These are phyloP conservation scores for Prunus yedoensis DNA, from an alignment of 331 rosid species.

Conservation along the genomic window DNA sequence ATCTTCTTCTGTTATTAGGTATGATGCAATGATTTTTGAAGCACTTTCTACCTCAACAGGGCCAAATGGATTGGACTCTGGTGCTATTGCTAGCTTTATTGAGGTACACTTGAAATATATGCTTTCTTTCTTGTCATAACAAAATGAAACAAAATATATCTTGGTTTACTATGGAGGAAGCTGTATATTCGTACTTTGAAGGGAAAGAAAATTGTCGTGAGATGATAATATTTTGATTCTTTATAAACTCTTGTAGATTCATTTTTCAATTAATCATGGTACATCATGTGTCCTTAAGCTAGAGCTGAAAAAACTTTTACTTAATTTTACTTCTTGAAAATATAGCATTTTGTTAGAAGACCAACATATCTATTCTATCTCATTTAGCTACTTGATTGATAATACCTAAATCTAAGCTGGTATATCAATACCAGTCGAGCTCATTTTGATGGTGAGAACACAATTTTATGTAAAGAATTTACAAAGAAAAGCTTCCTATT, in stretches of 20 bases:
- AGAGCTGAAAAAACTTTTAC: not conserved
- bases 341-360: not conserved
- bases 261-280: not conserved
- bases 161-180: not conserved
- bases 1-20: constrained; percentile 32
- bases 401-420: not conserved
- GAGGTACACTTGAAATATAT: constrained; percentile 35
- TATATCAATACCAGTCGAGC: not conserved
- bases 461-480: not conserved
- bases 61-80: constrained; percentile 47
- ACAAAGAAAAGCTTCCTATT: not conserved
- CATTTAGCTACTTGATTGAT: constrained; percentile 5
- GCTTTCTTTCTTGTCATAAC: not conserved
- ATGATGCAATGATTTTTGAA: constrained; percentile 47
- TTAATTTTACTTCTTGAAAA: not conserved
- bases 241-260: not conserved
- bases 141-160: not conserved
- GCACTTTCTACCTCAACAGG: constrained; percentile 44
- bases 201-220: not conserved
- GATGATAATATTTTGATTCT: not conserved
- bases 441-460: not conserved
- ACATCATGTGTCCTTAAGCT: not conserved
- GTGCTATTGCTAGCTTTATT: constrained; percentile 45
- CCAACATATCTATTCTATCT: not conserved
- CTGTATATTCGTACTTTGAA: not conserved